phyloP scores from a whole-genome alignment of 768 basidiomycete genomes.

The Calocybe indica region DNA sequence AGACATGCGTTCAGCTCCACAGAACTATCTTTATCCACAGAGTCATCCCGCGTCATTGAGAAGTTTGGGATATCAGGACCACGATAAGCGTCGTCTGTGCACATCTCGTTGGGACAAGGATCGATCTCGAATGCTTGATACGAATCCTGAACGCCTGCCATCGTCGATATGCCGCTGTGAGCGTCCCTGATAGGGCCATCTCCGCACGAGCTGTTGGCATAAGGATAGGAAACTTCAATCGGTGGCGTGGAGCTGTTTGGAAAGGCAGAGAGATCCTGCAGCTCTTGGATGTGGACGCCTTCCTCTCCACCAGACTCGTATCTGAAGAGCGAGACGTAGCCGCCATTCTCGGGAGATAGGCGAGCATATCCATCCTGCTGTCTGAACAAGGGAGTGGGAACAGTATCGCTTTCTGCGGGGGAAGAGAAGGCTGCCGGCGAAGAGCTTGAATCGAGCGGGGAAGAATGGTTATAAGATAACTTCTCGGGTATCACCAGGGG shows the following conservation, averaged over 20 bases:
- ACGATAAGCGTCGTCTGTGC: too few species aligned
- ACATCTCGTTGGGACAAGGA: too few species aligned
- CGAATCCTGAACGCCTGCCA: too few species aligned
- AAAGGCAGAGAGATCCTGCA: too few species aligned
- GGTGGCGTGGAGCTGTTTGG: too few species aligned
- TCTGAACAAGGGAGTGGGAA: conserved; percentile 33
- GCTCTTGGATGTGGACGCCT: too few species aligned
- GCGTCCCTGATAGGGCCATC: too few species aligned
- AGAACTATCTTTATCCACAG: neutral
- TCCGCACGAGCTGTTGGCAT: too few species aligned
- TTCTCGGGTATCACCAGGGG: conserved; percentile 19
- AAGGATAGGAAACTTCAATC: too few species aligned
- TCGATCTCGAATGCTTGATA: too few species aligned
- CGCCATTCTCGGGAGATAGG: conserved; percentile 5
- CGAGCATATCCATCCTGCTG: conserved; percentile 3
- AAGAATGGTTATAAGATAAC: conserved; percentile 24
- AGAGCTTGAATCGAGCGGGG: conserved; percentile 21
- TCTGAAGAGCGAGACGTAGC: conserved; percentile 1
- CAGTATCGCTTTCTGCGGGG: conserved; percentile 32
- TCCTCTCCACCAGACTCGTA: neutral
- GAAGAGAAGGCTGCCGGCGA: conserved; percentile 23
- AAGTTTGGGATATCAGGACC: neutral
- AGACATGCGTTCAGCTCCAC: conserved; percentile 19
- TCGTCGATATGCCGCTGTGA: too few species aligned
- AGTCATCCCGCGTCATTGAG: neutral